Conservation (phyloP, 2,329 filamentous ascomycete species). For the Diatrype stigma region DNA sequence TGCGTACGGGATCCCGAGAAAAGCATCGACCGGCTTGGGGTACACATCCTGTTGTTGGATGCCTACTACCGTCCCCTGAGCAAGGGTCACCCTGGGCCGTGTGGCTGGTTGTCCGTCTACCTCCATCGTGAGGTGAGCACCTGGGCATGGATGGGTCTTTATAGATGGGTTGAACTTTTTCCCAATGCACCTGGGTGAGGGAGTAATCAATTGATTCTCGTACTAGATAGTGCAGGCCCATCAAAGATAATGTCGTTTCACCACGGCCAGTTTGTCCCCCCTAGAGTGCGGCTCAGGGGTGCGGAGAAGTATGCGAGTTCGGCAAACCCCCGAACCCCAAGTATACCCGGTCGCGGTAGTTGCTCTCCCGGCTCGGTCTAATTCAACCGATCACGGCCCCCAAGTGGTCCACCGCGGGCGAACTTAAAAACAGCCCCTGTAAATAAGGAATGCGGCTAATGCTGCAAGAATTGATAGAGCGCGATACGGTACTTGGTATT, state of each 20-base stretch:
- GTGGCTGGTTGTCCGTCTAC: not conserved
- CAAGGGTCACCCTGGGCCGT: constrained; percentile 10
- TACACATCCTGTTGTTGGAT: constrained; percentile 12
- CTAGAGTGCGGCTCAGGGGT: not conserved
- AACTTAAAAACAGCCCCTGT: too few species aligned
- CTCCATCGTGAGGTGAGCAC: not conserved
- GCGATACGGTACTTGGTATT: not conserved
- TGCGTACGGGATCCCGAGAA: constrained; percentile 47
- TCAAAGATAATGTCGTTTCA: not conserved
- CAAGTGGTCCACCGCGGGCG: too few species aligned
- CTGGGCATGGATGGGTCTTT: too few species aligned
- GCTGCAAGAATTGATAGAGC: not conserved
- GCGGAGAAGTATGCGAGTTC: not conserved
- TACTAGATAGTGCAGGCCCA: too few species aligned
- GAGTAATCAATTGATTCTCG: too few species aligned
- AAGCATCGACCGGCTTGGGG: constrained; percentile 32
- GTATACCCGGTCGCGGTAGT: too few species aligned
- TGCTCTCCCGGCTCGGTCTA: too few species aligned
- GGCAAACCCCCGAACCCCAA: too few species aligned
- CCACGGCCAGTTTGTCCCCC: too few species aligned
- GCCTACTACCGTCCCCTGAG: constrained; percentile 21
- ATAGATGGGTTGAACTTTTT: too few species aligned
- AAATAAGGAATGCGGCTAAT: not conserved
- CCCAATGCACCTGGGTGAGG: too few species aligned
- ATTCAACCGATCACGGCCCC: too few species aligned